Conservation (phyloP, 495 filamentous ascomycete species). For the Extremus antarcticus region DNA sequence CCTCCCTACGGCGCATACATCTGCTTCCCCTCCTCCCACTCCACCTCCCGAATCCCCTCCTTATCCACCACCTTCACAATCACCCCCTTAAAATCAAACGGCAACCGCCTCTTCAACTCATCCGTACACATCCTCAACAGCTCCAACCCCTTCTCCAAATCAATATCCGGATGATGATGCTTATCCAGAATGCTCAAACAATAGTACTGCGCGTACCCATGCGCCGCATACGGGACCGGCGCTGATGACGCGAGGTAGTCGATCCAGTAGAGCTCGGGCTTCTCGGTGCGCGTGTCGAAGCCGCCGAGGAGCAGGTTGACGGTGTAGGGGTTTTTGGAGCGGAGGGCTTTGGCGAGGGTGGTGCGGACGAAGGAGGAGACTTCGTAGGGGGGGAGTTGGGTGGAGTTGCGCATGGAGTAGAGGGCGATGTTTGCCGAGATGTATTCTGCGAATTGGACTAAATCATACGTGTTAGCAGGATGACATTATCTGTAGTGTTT, state of each 20-base stretch:
- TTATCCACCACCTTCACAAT: slow-evolving; percentile 88
- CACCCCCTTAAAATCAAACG: slow-evolving; percentile 95
- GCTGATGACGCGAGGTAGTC: slow-evolving; percentile 90
- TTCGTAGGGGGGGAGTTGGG: slow-evolving; percentile 76
- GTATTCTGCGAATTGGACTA: slow-evolving; percentile 98
- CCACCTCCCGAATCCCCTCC: slow-evolving; percentile 72
- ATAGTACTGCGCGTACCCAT: slow-evolving; percentile 98
- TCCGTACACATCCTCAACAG: slow-evolving; percentile 88
- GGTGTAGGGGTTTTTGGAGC: slow-evolving; percentile 85
- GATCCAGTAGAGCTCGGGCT: slow-evolving; percentile 83
- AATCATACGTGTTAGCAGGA: slow-evolving; percentile 4
- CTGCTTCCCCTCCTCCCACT: slow-evolving; percentile 52
- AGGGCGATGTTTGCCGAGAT: slow-evolving; percentile 97
- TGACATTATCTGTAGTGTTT: background rate
- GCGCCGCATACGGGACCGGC: slow-evolving; percentile 83
- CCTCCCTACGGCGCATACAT: slow-evolving; percentile 16
- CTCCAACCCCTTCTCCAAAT: slow-evolving; percentile 75
- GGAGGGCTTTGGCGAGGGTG: slow-evolving; percentile 78
- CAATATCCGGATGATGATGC: slow-evolving; percentile 91
- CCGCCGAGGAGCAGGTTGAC: slow-evolving; percentile 94
- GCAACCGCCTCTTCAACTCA: slow-evolving; percentile 88
- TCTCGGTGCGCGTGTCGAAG: slow-evolving; percentile 73
- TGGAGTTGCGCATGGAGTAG: slow-evolving; percentile 95
- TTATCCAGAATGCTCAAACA: slow-evolving; percentile 94
- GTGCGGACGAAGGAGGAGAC: slow-evolving; percentile 85